These are phyloP conservation scores for Musa balbisiana DNA, from an alignment of 202 grass and related monocot genomes.

Conservation along the genomic window DNA sequence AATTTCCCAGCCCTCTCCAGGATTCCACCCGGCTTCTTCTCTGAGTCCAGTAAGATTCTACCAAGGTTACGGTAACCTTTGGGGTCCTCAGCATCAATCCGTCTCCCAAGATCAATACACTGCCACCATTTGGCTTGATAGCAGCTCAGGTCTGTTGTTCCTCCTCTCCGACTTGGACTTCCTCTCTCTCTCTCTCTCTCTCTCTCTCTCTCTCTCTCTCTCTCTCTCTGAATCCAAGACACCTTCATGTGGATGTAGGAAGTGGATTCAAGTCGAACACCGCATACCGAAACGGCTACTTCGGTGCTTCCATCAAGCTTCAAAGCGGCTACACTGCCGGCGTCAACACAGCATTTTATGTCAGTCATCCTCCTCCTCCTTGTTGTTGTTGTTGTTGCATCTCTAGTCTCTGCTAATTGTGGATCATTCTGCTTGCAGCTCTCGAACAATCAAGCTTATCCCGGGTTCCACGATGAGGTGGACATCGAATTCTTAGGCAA, in stretches of 20 bases:
- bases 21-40: background rate
- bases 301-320: slow-evolving; percentile 10
- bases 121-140: background rate
- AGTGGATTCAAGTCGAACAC: slow-evolving; percentile 9
- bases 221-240: too few relatives aligned
- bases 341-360: slow-evolving; percentile 9
- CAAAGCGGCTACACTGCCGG: slow-evolving; percentile 12
- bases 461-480: slow-evolving; percentile 1
- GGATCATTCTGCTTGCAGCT: background rate
- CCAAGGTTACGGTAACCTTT: background rate
- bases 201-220: too few relatives aligned
- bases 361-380: background rate
- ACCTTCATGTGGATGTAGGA: background rate
- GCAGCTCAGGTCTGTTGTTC: background rate
- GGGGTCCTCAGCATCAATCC: slow-evolving; percentile 4
- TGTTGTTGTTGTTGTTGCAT: background rate
- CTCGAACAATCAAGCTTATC: background rate
- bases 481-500: slow-evolving; percentile 12
- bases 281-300: slow-evolving; percentile 3
- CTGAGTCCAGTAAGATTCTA: background rate
- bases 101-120: background rate
- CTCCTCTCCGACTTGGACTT: too few relatives aligned
- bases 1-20: background rate
- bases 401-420: background rate
- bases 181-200: too few relatives aligned